Base-by-base conservation (phyloP, 441 rosid species). In the Adansonia gregorii region DNA sequence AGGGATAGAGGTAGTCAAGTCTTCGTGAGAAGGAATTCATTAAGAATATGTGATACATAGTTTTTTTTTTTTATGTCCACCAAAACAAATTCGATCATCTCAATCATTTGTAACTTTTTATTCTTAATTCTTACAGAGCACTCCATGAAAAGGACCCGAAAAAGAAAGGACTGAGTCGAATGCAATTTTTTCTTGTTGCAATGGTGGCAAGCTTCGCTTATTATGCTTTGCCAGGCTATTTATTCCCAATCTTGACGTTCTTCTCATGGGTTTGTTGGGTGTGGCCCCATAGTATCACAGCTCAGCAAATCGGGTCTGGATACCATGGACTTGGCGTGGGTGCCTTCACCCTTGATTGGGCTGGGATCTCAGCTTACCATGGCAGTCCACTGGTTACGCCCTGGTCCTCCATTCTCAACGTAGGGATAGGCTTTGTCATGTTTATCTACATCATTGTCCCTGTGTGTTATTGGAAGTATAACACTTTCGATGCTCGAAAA, bases 231-330 rank as follows among this genome's bases (percentile, higher is more conserved):
- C 99, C 99, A 0, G 99, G 99, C 61, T 95, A 95, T 80, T 83
- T 95, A 43, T 88, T 95, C 83, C 91, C 93, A 8, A 89, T 95
- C 69, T 83, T 95, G 85, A 92, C 99, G 3, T 95, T 95, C 86
- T 95, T 95, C 88, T 93, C 99, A 6, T 95, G 98, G 99, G 94
- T 93, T n/a, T 95, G 99, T 78, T 95, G 98, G 99, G 90, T 64
- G 31, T 92, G 94, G 94, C 99, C 99, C 3, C 75, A 72, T 48
- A 92, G 88, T 81, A 86, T 93, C 83, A 91, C 97, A 4, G 99
- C 99, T 45, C 99, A 95, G 80, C 99, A 95, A 71, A 76, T 95
- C 4, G 99, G 99, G 2, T 95, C 99, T 1, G 99, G 96, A 9
- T 92, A 93, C 90, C 94, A 95, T 61, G 99, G 99, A 8, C 96